Evolutionary conservation across 108 stramenopile genomes (phyloP), one percentile per base, ranked within the genome.

Genomic region (Craspedostauros australis): DNA sequence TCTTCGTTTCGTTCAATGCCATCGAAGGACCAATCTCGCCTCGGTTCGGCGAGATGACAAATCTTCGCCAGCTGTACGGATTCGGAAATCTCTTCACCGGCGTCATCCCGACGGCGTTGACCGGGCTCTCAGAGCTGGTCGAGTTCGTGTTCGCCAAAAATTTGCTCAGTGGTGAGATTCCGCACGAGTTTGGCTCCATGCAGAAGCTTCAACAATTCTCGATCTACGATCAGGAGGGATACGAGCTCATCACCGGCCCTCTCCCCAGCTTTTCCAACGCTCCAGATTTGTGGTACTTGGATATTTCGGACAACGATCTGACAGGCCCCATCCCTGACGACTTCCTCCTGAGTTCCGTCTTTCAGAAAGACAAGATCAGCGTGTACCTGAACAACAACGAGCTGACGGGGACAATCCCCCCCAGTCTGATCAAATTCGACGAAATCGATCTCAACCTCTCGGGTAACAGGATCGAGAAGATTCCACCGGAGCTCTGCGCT

Each of bases 251-350:
- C 42, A 68, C 62, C 21, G 79, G 83, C 2, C 61, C 67, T 24
- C 46, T 84, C 18, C 83, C 76, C 19, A 65, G 60, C 29, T 78
- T 84, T 43, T 44, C 50, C 39, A 57, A 71, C n/a, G 49, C 73
- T 7, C 68, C 60, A 9, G 62, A 70, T 2, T 23, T 72, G 2
- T 60, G 64, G 70, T 57, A 65, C 64, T 68, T 79, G 9, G 82
- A 84, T 58, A 56, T 76, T 3, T 77, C 73, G 21, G 62, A 66
- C 32, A 80, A 78, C 42, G 50, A 70, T 20, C 58, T 84, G 57
- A 80, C 79, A 7, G 83, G 83, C 44, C 43, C 66, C 0, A 77
- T 84, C 47, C 83, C 83, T n/a, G 45, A 46, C 26, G 46, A 75
- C 42, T 84, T 84, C 52, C 32, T 84, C 60, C 45, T 37, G n/a